These are phyloP conservation scores for Trichoderma gamsii DNA, from an alignment of 495 filamentous ascomycete species.

Conservation along the genomic window DNA sequence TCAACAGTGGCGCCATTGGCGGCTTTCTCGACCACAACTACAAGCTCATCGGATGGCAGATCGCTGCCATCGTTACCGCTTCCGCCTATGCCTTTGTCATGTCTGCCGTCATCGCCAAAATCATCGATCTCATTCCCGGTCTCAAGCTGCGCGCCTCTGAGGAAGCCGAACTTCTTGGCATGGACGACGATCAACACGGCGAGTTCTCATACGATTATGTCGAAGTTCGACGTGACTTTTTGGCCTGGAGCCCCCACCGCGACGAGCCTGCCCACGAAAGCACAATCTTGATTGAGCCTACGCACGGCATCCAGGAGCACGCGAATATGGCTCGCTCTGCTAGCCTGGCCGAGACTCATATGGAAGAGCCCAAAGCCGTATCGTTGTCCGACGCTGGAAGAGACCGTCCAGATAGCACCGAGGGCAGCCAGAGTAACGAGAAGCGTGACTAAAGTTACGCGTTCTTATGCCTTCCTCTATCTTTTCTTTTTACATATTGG, in stretches of 20 bases:
- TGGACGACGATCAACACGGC: conserved; percentile 98
- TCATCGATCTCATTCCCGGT: conserved; percentile 82
- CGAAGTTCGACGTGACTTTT: conserved; percentile 93
- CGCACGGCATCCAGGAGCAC: conserved; percentile 79
- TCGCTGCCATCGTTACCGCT: conserved; percentile 78
- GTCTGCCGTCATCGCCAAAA: conserved; percentile 73
- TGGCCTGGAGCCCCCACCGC: conserved; percentile 92
- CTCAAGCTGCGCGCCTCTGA: conserved; percentile 86
- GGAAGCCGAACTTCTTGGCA: conserved; percentile 94
- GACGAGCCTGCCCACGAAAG: conserved; percentile 60
- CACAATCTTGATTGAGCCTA: conserved; percentile 54
- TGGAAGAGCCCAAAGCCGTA: not conserved
- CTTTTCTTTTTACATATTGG: not conserved
- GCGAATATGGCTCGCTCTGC: conserved; percentile 49
- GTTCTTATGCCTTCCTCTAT: not conserved
- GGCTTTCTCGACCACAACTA: conserved; percentile 88
- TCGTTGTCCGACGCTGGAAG: not conserved
- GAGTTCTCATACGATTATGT: conserved; percentile 99
- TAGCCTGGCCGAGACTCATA: not conserved
- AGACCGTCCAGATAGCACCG: not conserved
- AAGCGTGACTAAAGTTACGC: not conserved
- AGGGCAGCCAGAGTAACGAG: not conserved
- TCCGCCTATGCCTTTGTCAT: conserved; percentile 77
- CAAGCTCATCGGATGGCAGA: conserved; percentile 82
- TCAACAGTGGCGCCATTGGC: conserved; percentile 71